Base-by-base conservation (phyloP, 1,139 yeast species). In the Pichia kudriavzevii region DNA sequence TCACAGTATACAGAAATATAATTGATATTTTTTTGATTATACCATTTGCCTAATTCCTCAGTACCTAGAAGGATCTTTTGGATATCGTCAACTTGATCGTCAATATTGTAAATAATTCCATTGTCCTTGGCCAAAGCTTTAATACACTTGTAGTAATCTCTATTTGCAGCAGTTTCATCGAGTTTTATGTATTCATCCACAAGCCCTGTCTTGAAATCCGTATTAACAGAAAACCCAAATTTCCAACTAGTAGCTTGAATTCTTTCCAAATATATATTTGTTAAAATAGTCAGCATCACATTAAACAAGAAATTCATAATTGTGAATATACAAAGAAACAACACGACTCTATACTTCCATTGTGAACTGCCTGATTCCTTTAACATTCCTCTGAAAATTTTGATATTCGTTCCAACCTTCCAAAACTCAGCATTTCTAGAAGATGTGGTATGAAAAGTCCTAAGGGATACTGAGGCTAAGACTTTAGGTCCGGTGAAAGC, bases 391-490 rank as follows among this genome's bases (percentile, higher is more conserved):
- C 44, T 43, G 23, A 56, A 45, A 9, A 44, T 37, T 30, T 40
- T 43, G n/a, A 56, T 28, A 36, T 55, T 56, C 7, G 58, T 48
- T 11, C 54, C 52, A 5, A 56, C 50, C 36, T 40, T 52, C 58
- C 58, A 53, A 24, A 51, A 49, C 3, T 57, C 52, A 1, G 54
- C 55, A 22, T 44, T 39, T 18, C 47, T 37, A 5, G 5, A 4
- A 5, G 19, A 4, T 4, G 35, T 26, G 8, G 38, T 22, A 21
- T 35, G 39, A 7, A 33, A 35, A n/a, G 7, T 27, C 11, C 39
- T 31, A 7, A 17, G 24, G 7, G n/a, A n/a, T n/a, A n/a, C n/a
- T n/a, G n/a, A n/a, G n/a, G n/a, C n/a, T n/a, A n/a, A n/a, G n/a
- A n/a, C n/a, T n/a, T n/a, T n/a, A n/a, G n/a, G n/a, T n/a, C n/a